phyloP scores from a whole-genome alignment of 2,329 filamentous ascomycete species.

The Aspergillus uvarum region DNA sequence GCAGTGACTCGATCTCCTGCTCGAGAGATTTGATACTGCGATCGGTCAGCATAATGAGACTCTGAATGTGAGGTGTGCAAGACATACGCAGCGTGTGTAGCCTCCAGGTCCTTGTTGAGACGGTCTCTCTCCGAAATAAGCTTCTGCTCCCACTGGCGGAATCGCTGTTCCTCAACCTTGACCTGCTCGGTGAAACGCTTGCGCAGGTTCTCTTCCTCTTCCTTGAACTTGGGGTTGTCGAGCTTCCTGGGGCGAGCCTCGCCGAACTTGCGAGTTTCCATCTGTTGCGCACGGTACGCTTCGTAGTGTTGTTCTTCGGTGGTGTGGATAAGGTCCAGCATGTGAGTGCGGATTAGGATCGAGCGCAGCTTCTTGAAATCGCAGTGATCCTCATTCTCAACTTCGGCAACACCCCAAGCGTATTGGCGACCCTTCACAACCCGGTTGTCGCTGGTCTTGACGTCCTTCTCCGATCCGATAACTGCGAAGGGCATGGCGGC shows the following conservation, averaged over 20 bases:
- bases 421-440: conserved; percentile 99
- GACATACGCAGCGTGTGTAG: conserved; percentile 77
- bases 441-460: conserved; percentile 91
- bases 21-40: conserved; percentile 60
- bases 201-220: conserved; percentile 95
- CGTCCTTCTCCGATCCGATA: conserved; percentile 98
- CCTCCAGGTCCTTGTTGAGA: conserved; percentile 99
- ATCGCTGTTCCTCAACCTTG: conserved; percentile 99
- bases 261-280: conserved; percentile 99
- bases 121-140: conserved; percentile 97
- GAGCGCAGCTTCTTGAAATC: conserved; percentile 99
- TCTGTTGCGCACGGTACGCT: conserved; percentile 97
- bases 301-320: conserved; percentile 99
- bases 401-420: conserved; percentile 98
- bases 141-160: conserved; percentile 99
- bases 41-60: conserved; percentile 27
- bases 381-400: conserved; percentile 99
- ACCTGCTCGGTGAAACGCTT: conserved; percentile 99
- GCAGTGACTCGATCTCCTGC: conserved; percentile 87
- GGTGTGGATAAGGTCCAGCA: conserved; percentile 99
- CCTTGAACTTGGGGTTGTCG: conserved; percentile 99
- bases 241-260: conserved; percentile 96
- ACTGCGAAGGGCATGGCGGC: conserved; percentile 98
- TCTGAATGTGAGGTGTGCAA: background rate
- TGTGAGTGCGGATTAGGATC: conserved; percentile 97